phyloP scores from a whole-genome alignment of 345 rosid species.

The Clarkia xantiana region DNA sequence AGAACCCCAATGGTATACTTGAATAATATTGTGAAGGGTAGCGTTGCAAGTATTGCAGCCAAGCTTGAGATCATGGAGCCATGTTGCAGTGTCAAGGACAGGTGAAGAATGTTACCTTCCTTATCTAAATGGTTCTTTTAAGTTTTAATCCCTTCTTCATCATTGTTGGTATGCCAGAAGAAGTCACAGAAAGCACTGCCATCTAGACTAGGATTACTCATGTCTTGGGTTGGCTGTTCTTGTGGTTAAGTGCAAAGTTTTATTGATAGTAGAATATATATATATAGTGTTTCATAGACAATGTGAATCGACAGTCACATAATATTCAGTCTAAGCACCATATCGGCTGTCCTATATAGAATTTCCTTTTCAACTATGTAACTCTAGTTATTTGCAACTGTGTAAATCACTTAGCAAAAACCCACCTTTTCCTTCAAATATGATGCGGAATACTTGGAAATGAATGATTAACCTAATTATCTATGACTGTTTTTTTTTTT shows the following conservation, averaged over 20 bases:
- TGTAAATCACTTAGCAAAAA: too few relatives aligned
- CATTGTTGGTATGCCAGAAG: too few relatives aligned
- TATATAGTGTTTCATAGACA: too few relatives aligned
- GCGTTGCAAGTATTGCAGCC: slow-evolving; percentile 68
- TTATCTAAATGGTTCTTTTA: not conserved
- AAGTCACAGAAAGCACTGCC: too few relatives aligned
- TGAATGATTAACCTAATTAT: not conserved
- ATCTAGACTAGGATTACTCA: not conserved
- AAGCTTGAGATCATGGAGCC: slow-evolving; percentile 95
- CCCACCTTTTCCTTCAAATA: not conserved
- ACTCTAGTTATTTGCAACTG: too few relatives aligned
- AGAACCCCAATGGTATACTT: slow-evolving; percentile 93
- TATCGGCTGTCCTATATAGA: too few relatives aligned
- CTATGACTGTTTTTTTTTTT: slow-evolving; percentile 7
- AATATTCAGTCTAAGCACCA: too few relatives aligned
- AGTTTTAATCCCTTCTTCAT: too few relatives aligned
- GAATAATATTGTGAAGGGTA: slow-evolving; percentile 72
- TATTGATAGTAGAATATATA: too few relatives aligned
- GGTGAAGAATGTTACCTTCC: slow-evolving; percentile 17
- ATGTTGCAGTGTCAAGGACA: slow-evolving; percentile 82
- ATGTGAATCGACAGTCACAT: too few relatives aligned
- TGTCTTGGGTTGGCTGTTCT: not conserved
- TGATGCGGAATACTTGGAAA: not conserved
- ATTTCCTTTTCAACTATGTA: too few relatives aligned
- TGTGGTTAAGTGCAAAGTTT: not conserved